These are phyloP conservation scores for Salix purpurea DNA, from an alignment of 345 rosid genomes.

Conservation along the genomic window DNA sequence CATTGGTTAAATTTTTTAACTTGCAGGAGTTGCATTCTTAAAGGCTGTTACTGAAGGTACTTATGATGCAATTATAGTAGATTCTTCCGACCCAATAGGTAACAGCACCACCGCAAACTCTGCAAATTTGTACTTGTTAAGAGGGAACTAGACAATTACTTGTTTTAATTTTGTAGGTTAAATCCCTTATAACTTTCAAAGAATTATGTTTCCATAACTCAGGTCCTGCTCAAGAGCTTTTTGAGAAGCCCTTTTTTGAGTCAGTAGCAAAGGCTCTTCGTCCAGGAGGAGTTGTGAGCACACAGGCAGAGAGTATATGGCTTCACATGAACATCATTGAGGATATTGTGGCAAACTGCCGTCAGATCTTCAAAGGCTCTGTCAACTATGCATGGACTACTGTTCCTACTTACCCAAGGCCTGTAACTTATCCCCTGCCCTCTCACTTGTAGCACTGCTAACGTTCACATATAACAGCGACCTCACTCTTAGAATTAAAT, in stretches of 20 bases:
- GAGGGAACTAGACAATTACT: not conserved
- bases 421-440: constrained; percentile 2
- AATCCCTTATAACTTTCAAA: not conserved
- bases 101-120: constrained; percentile 4
- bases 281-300: constrained; percentile 92
- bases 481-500: not conserved
- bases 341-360: constrained; percentile 82
- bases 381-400: constrained; percentile 98
- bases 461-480: not conserved
- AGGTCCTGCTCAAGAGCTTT: constrained; percentile 97
- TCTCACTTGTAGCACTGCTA: not conserved
- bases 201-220: constrained; percentile 3
- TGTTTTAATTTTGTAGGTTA: not conserved
- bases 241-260: constrained; percentile 89
- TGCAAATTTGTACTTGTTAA: not conserved
- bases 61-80: constrained; percentile 90
- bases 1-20: not conserved
- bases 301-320: constrained; percentile 98
- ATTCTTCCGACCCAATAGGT: constrained; percentile 95
- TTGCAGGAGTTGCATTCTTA: constrained; percentile 80
- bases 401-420: constrained; percentile 97
- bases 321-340: constrained; percentile 98
- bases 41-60: constrained; percentile 72
- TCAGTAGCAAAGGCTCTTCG: constrained; percentile 86
- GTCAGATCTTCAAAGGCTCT: constrained; percentile 84